Evolutionary conservation across 257 asterid species (phyloP), one percentile per base, ranked within the genome.

Genomic region (Datura wrightii): DNA sequence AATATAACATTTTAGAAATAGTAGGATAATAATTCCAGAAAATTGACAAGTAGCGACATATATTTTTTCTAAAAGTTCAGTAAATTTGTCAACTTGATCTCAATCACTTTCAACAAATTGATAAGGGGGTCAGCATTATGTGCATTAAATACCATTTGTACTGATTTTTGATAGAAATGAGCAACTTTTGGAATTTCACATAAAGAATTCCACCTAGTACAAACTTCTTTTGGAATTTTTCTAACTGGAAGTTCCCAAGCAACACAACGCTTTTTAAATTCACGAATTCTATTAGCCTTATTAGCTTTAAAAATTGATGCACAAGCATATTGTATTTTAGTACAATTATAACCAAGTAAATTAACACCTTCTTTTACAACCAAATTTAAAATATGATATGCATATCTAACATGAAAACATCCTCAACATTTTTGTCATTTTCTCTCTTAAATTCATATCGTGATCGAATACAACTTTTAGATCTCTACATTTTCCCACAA

Each of bases 401-500:
- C 31, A 24, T 1, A 24, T 24, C 31, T 24, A 24, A 24, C 31
- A 24, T 24, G 31, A 24, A 58, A 58, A 58, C 31, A 24, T 24
- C 31, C 31, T 24, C 31, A 24, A 24, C 31, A 5, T 11, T 65
- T 10, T 65, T 65, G n/a, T 34, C n/a, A 31, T 63, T 50, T 50
- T 63, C 44, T 62, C 71, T 65, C 50, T 11, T 72, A 72, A 46
- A 19, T 58, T 44, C 58, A 72, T n/a, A 6, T 15, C 0, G 56
- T 46, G 80, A 72, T 44, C 19, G 58, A 31, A 72, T 44, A 72
- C 39, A 72, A 71, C 39, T 44, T 44, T 10, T 72, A 46, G 79
- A 70, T 54, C 79, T n/a, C 34, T 42, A 54, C 41, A 70, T 70
- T 41, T 70, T 54, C 36, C 79, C 54, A 70, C 36, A 69, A 70